Percentiles rank a stretch among this genome's conserved stretches.
These are phyloP conservation scores for Penicillium griseofulvum DNA, from an alignment of 2,329 filamentous ascomycete genomes.

Conservation along the genomic window DNA sequence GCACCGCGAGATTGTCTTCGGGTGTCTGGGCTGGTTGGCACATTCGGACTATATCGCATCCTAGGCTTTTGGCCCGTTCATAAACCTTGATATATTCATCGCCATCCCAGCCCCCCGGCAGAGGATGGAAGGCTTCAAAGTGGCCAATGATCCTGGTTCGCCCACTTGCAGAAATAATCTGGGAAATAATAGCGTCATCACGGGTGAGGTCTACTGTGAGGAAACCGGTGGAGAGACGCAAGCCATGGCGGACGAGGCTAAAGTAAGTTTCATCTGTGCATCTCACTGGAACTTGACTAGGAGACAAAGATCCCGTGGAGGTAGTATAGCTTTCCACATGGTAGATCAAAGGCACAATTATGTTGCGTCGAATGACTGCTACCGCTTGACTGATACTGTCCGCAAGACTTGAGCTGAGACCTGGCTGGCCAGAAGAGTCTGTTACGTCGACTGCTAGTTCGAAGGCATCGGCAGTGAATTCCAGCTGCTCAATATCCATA, in stretches of 20 bases:
- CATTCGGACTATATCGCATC: conserved; percentile 63
- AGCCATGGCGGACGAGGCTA: conserved; percentile 57
- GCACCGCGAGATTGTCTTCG: conserved; percentile 63
- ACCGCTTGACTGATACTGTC: conserved; percentile 58
- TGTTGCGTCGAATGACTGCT: conserved; percentile 61
- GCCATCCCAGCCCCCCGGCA: conserved; percentile 56
- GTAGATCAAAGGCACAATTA: conserved; percentile 59
- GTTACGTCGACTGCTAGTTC: conserved; percentile 56
- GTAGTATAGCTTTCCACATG: conserved; percentile 44
- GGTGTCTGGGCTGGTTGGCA: conserved; percentile 56
- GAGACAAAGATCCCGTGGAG: conserved; percentile 19
- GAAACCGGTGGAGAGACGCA: conserved; percentile 63
- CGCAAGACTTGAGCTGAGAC: conserved; percentile 38
- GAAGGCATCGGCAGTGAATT: conserved; percentile 66
- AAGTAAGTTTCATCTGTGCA: conserved; percentile 48
- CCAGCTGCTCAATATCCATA: conserved; percentile 62
- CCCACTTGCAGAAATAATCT: conserved; percentile 53
- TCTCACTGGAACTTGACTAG: conserved; percentile 24
- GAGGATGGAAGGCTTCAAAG: conserved; percentile 44
- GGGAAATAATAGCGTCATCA: conserved; percentile 51
- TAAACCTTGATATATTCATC: conserved; percentile 57
- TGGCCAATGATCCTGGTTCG: conserved; percentile 62
- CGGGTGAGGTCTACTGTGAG: conserved; percentile 61
- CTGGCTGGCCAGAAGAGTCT: conserved; percentile 28
- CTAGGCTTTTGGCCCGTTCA: conserved; percentile 55